These are phyloP conservation scores for Tricholoma terreum DNA, from an alignment of 768 basidiomycete species.

Conservation along the genomic window DNA sequence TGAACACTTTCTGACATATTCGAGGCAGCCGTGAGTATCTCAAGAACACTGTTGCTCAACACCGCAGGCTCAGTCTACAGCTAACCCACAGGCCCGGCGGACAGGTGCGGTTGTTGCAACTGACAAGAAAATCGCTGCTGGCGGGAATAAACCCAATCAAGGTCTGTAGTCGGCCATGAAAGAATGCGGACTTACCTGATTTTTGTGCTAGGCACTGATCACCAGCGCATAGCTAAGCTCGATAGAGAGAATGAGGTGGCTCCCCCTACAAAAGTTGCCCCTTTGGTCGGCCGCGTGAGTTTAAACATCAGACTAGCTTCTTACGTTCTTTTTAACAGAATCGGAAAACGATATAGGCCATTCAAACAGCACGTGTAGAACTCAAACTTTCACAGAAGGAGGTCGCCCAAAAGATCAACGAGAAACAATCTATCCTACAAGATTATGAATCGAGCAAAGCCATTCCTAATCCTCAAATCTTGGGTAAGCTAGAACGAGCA, in stretches of 20 bases:
- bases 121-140: slow-evolving; percentile 72
- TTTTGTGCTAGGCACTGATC: slow-evolving; percentile 69
- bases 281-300: slow-evolving; percentile 70
- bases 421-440: slow-evolving; percentile 83
- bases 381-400: slow-evolving; percentile 88
- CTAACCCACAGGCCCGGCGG: slow-evolving; percentile 59
- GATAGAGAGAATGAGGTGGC: slow-evolving; percentile 96
- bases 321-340: slow-evolving; percentile 8
- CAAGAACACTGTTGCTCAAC: background rate
- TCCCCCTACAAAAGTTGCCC: slow-evolving; percentile 77
- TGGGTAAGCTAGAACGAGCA: slow-evolving; percentile 83
- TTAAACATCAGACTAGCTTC: background rate
- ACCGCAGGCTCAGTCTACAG: slow-evolving; percentile 6
- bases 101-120: slow-evolving; percentile 75
- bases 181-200: background rate
- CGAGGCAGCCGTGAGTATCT: slow-evolving; percentile 49
- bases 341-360: slow-evolving; percentile 48
- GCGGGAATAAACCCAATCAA: slow-evolving; percentile 73
- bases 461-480: slow-evolving; percentile 81
- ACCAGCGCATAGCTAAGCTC: slow-evolving; percentile 90
- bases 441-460: slow-evolving; percentile 90
- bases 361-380: slow-evolving; percentile 76
- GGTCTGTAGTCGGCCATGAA: slow-evolving; percentile 37
- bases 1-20: background rate
- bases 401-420: slow-evolving; percentile 88